phyloP scores from a whole-genome alignment of 306 rosid genomes.

The Dalbergia oliveri region DNA sequence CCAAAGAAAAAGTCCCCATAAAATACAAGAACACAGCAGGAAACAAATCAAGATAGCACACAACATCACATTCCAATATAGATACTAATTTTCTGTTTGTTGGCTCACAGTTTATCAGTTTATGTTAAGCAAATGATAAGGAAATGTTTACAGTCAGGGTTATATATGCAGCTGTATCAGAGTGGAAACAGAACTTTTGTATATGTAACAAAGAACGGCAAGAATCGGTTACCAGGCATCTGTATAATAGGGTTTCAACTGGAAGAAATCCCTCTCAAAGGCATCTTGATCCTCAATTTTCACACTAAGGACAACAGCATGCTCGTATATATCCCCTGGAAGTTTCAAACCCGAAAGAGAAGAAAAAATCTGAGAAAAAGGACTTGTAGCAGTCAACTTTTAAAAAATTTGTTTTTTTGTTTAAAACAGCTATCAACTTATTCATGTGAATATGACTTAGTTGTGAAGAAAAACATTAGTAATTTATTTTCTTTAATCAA shows the following conservation, averaged over 20 bases:
- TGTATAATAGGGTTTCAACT: conserved; percentile 91
- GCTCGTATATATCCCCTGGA: conserved; percentile 96
- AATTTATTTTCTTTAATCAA: conserved; percentile 12
- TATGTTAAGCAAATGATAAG: conserved; percentile 23
- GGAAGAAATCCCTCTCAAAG: conserved; percentile 95
- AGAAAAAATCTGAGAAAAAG: conserved; percentile 11
- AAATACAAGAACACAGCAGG: background rate
- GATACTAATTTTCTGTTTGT: conserved; percentile 25
- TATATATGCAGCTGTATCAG: conserved; percentile 26
- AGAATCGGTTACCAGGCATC: conserved; percentile 79
- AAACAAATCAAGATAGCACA: conserved; percentile 5
- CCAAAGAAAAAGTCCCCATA: conserved; percentile 41
- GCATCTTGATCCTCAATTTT: conserved; percentile 95
- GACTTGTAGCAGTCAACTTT: background rate
- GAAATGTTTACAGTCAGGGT: background rate
- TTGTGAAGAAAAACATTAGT: background rate
- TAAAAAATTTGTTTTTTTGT: background rate
- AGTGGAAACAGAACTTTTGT: background rate
- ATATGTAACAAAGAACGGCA: background rate
- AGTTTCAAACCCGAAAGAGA: conserved; percentile 42
- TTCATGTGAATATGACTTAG: conserved; percentile 21
- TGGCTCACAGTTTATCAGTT: conserved; percentile 6
- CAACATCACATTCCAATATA: background rate
- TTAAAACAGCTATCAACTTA: conserved; percentile 13
- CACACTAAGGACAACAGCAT: conserved; percentile 92